A percentile compares a stretch with the other conserved stretches of the same genome.
These are phyloP conservation scores for Penicillium riverlandense DNA, from an alignment of 495 filamentous ascomycete genomes.

Conservation along the genomic window DNA sequence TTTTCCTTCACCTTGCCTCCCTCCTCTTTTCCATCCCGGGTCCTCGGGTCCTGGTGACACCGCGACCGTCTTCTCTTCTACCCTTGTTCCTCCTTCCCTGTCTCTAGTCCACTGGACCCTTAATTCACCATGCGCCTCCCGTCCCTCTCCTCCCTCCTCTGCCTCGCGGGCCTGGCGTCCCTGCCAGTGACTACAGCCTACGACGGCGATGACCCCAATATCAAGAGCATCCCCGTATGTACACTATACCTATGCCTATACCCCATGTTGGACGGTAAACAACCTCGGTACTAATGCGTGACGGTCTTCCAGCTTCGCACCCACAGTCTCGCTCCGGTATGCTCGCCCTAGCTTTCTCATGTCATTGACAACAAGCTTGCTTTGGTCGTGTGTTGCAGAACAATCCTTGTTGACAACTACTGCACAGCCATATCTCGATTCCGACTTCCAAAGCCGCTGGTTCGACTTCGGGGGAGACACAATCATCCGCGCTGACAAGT, in stretches of 20 bases:
- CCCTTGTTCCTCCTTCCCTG: conserved; percentile 11
- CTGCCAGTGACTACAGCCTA: conserved; percentile 25
- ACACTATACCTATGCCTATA: neutral
- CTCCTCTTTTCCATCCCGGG: conserved; percentile 8
- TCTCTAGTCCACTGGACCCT: conserved; percentile 13
- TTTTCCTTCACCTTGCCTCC: conserved; percentile 8
- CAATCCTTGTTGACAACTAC: conserved; percentile 18
- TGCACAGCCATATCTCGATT: conserved; percentile 86
- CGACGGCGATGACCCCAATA: conserved; percentile 28
- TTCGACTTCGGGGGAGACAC: conserved; percentile 98
- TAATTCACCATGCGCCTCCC: conserved; percentile 31
- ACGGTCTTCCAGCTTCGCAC: conserved; percentile 56
- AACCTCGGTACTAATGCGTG: neutral
- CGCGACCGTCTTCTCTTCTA: conserved; percentile 12
- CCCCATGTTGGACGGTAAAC: too few relatives aligned
- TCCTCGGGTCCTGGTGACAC: conserved; percentile 26
- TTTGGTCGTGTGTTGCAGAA: neutral
- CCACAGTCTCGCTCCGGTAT: conserved; percentile 57
- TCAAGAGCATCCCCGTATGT: conserved; percentile 52
- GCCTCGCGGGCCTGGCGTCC: conserved; percentile 28
- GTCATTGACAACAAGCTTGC: neutral
- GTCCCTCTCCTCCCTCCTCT: conserved; percentile 31
- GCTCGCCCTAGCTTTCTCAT: conserved; percentile 6
- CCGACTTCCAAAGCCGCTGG: conserved; percentile 98
- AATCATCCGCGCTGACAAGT: conserved; percentile 88